Percentiles rank a stretch among this genome's conserved stretches.
These are phyloP conservation scores for Talaromyces piceae DNA, from an alignment of 2,329 filamentous ascomycete genomes.

Conservation along the genomic window DNA sequence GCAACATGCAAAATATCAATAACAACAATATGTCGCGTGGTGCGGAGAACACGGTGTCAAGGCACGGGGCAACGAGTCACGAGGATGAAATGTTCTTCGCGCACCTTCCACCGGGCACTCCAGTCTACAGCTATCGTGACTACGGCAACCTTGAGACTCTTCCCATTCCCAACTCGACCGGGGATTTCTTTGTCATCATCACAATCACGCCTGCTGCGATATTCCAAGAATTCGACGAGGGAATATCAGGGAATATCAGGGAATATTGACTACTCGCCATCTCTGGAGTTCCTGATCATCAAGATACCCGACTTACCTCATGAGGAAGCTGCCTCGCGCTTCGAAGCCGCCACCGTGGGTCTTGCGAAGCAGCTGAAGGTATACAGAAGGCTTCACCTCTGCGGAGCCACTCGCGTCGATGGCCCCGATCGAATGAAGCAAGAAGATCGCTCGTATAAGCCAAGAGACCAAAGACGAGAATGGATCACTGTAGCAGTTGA, in stretches of 20 bases:
- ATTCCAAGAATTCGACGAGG: not conserved
- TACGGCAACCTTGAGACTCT: conserved; percentile 1
- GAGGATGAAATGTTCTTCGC: not conserved
- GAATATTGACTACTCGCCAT: conserved; percentile 8
- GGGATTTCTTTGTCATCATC: conserved; percentile 9
- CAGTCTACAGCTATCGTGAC: conserved; percentile 2
- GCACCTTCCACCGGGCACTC: conserved; percentile 7
- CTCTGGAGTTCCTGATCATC: conserved; percentile 7
- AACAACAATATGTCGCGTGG: no score
- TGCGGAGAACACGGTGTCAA: no score
- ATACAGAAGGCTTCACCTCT: not conserved
- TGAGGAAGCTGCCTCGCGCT: not conserved
- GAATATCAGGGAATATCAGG: conserved; percentile 2
- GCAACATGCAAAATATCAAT: no score
- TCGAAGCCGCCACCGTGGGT: not conserved
- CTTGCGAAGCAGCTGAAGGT: not conserved
- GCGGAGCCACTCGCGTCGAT: conserved; percentile 2
- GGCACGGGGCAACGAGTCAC: no score
- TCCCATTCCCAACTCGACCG: not conserved
- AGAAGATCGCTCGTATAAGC: conserved; percentile 7
- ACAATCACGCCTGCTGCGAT: conserved; percentile 4
- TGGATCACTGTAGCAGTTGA: conserved; percentile 9
- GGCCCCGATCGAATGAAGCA: conserved; percentile 9
- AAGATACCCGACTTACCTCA: conserved; percentile 5
- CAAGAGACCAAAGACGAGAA: conserved; percentile 1